phyloP scores from a whole-genome alignment of 1,139 yeast species.

The Taphrina flavorubra region DNA sequence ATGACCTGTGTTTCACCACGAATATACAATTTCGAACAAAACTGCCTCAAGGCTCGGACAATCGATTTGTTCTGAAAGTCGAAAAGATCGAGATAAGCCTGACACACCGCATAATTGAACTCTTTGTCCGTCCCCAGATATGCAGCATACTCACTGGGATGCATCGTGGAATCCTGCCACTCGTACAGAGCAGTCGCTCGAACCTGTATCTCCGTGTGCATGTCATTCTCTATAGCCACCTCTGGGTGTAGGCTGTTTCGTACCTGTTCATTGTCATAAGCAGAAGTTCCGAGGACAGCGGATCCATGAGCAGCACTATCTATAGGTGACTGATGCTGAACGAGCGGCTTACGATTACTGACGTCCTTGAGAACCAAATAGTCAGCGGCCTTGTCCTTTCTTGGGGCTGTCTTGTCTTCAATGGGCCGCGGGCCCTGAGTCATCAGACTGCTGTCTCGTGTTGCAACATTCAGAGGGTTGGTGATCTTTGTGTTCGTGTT shows the following conservation, averaged over 20 bases:
- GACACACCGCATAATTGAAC: conserved; percentile 45
- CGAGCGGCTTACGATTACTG: not conserved
- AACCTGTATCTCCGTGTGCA: not conserved
- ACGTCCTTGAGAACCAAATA: not conserved
- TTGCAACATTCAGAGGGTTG: not conserved
- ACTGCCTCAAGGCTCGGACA: conserved; percentile 61
- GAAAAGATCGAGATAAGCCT: conserved; percentile 50
- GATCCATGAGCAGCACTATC: not conserved
- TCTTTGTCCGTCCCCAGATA: conserved; percentile 25
- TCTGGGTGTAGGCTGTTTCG: not conserved
- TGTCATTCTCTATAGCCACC: not conserved
- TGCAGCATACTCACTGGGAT: conserved; percentile 28
- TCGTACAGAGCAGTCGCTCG: conserved; percentile 11
- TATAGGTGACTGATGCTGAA: not conserved
- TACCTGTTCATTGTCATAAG: not conserved
- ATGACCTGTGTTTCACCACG: conserved; percentile 86
- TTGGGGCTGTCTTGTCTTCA: not conserved
- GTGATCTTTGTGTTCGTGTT: not conserved
- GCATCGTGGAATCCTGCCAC: conserved; percentile 19
- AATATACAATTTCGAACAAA: conserved; percentile 70
- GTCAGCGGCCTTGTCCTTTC: not conserved
- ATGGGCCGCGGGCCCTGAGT: not conserved
- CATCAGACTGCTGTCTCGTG: conserved; percentile 4
- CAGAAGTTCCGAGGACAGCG: not conserved
- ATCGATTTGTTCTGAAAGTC: conserved; percentile 50